These are phyloP conservation scores for Penicillium daleae DNA, from an alignment of 495 filamentous ascomycete species.

Conservation along the genomic window DNA sequence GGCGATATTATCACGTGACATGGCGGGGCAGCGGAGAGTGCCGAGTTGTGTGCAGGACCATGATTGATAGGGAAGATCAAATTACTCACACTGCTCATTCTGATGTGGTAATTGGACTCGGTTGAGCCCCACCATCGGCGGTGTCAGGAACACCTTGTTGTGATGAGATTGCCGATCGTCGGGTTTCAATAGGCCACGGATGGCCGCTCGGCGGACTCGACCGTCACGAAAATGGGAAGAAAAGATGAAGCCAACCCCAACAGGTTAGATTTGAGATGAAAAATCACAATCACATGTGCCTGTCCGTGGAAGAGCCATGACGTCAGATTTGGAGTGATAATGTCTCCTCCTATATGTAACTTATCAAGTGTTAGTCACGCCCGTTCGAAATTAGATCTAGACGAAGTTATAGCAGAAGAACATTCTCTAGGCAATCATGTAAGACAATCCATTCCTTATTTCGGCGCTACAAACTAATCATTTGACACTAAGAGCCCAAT, in stretches of 20 bases:
- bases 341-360: not conserved
- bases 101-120: slow-evolving; percentile 23
- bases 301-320: not conserved
- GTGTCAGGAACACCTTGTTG: not conserved
- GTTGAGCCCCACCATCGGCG: slow-evolving; percentile 2
- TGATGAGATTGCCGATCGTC: slow-evolving; percentile 13
- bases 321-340: not conserved
- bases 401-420: no score
- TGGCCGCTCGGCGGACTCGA: slow-evolving; percentile 18
- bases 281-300: not conserved
- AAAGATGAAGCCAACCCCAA: not conserved
- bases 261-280: not conserved
- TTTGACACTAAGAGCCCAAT: not conserved
- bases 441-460: not conserved
- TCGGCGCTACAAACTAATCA: not conserved
- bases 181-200: not conserved
- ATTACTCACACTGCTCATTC: slow-evolving; percentile 22
- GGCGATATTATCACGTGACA: slow-evolving; percentile 23
- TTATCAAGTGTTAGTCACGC: no score
- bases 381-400: no score
- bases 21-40: slow-evolving; percentile 25
- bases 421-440: no score
- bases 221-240: not conserved
- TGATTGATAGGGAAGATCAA: not conserved
- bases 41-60: slow-evolving; percentile 12